Evolutionary conservation across 306 rosid genomes (phyloP).

Genomic region (Glycyrrhiza uralensis): DNA sequence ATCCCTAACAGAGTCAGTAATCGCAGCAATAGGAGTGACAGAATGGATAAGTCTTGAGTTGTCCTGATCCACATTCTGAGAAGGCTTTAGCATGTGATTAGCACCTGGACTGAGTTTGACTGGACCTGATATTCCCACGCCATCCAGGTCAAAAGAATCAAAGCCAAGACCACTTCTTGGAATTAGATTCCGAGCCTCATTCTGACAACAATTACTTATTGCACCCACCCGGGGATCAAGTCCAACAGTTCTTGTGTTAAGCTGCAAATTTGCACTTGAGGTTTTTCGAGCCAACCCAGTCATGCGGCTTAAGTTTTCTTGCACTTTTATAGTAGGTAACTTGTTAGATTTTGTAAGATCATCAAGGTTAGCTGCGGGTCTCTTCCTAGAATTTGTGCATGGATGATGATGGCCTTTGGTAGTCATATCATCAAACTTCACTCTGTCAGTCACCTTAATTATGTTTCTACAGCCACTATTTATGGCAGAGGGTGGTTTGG

Average conservation of each 20-base stretch:
- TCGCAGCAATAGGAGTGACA: constrained; percentile 47
- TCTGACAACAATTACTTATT: constrained; percentile 18
- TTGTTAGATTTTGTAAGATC: constrained; percentile 33
- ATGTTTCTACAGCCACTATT: constrained; percentile 34
- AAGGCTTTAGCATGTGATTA: constrained; percentile 56
- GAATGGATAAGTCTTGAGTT: constrained; percentile 47
- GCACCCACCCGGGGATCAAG: constrained; percentile 30
- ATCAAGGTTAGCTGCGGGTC: constrained; percentile 15
- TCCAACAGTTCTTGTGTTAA: constrained; percentile 23
- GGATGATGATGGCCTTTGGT: constrained; percentile 42
- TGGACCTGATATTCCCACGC: constrained; percentile 45
- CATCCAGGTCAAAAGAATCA: constrained; percentile 32
- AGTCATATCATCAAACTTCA: constrained; percentile 42
- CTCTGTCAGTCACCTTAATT: constrained; percentile 34
- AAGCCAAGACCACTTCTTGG: constrained; percentile 16
- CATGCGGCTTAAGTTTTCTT: constrained; percentile 24
- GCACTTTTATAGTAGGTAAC: constrained; percentile 32
- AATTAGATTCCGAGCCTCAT: constrained; percentile 27
- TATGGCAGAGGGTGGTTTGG: constrained; percentile 29
- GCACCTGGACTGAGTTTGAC: constrained; percentile 60
- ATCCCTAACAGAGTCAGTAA: constrained; percentile 37
- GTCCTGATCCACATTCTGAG: constrained; percentile 49
- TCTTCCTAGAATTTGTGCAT: constrained; percentile 41
- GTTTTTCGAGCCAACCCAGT: constrained; percentile 26
- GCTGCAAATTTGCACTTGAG: constrained; percentile 20